A percentile compares a stretch with the other conserved stretches of the same genome.
phyloP scores from a whole-genome alignment of 441 rosid species.

The Erodium texanum region DNA sequence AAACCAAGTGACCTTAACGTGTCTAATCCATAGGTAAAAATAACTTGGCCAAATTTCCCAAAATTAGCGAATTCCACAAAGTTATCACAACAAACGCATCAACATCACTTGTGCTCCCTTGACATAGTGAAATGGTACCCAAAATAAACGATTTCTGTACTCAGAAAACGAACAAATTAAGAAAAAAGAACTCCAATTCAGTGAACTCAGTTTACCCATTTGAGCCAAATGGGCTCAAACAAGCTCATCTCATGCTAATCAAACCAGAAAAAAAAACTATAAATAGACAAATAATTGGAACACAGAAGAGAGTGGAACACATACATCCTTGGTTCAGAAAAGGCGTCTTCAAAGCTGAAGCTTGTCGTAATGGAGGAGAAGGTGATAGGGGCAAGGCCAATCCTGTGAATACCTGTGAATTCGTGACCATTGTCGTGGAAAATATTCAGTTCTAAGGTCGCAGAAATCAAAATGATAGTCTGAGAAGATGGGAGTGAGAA shows the following conservation, averaged over 20 bases:
- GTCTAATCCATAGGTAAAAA: no score
- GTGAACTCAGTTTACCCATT: background rate
- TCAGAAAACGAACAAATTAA: background rate
- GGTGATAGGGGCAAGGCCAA: conserved; percentile 27
- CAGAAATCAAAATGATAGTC: background rate
- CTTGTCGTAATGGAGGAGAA: conserved; percentile 22
- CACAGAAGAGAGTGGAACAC: background rate
- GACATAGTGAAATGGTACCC: background rate
- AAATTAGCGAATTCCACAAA: background rate
- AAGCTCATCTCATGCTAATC: background rate
- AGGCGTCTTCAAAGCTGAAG: conserved; percentile 8
- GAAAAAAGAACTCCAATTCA: background rate
- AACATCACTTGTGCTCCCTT: background rate
- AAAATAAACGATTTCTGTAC: background rate
- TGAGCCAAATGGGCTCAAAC: background rate
- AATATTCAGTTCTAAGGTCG: background rate
- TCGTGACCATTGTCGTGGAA: conserved; percentile 26
- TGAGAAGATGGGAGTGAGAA: background rate
- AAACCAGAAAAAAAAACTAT: background rate
- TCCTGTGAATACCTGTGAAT: conserved; percentile 38
- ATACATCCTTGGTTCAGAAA: conserved; percentile 1
- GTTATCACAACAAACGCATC: background rate
- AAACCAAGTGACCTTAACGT: background rate
- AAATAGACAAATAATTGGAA: background rate
- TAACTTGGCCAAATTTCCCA: background rate